Percentiles rank a stretch among this genome's conserved stretches.
These are phyloP conservation scores for Sisymbrium irio DNA, from an alignment of 345 rosid genomes.

Conservation along the genomic window DNA sequence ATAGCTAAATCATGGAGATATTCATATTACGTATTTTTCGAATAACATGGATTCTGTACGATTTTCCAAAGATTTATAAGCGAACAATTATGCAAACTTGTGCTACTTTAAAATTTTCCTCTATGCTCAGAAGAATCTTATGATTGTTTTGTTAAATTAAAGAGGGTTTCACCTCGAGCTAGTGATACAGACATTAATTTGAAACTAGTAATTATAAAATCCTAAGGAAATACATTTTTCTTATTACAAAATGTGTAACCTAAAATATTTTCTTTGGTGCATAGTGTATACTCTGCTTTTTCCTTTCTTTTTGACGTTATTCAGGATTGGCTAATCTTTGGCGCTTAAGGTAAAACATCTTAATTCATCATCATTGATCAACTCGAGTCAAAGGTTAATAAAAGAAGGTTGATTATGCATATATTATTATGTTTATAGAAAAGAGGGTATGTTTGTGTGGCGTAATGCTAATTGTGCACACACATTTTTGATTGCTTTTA, in stretches of 20 bases:
- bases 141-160: neutral
- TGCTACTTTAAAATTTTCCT: neutral
- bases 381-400: neutral
- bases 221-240: neutral
- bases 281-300: slow-evolving; percentile 10
- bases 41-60: neutral
- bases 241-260: neutral
- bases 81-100: neutral
- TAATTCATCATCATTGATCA: slow-evolving; percentile 23
- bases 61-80: neutral
- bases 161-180: neutral
- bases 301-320: slow-evolving; percentile 15
- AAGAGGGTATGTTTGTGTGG: neutral
- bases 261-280: neutral
- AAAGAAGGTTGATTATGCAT: neutral
- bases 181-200: neutral
- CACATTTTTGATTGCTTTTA: neutral
- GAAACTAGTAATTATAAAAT: neutral
- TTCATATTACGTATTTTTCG: neutral
- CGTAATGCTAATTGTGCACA: neutral
- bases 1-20: slow-evolving; percentile 1
- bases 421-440: too few species aligned
- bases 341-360: slow-evolving; percentile 24
- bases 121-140: neutral
- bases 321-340: slow-evolving; percentile 18